Conservation (phyloP, 1,284 basidiomycete genomes). For the Xerocomus minutiporus region DNA sequence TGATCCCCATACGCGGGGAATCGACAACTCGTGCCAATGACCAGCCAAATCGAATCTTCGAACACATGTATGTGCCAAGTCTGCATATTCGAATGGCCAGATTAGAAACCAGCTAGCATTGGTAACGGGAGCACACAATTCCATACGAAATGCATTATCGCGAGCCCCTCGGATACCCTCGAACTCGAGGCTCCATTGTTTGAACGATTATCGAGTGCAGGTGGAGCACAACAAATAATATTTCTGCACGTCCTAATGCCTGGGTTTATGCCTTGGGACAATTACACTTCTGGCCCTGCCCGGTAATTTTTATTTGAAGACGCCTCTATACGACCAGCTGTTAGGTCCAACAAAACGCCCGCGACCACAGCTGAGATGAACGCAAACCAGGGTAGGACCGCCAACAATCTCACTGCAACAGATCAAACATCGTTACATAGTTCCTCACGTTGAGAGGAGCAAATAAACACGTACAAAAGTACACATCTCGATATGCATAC, state of each 20-base stretch:
- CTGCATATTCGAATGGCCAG: not conserved
- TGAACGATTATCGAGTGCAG: not conserved
- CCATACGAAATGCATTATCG: not conserved
- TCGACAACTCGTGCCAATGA: no score
- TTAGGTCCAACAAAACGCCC: not conserved
- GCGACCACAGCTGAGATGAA: not conserved
- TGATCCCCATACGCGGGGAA: no score
- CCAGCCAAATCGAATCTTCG: no score
- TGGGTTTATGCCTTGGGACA: not conserved
- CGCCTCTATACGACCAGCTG: not conserved
- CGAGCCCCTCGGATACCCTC: no score
- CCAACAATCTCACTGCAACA: not conserved
- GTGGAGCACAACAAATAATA: no score
- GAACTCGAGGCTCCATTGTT: not conserved
- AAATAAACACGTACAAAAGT: not conserved
- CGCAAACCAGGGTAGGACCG: not conserved
- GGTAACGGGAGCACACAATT: no score
- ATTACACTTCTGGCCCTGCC: not conserved
- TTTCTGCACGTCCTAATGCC: no score
- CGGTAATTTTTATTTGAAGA: not conserved
- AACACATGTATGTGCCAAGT: not conserved
- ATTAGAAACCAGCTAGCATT: not conserved
- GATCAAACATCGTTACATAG: not conserved
- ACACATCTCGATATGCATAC: not conserved
- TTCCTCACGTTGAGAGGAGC: not conserved